These are phyloP conservation scores for Neofusicoccum laricinum DNA, from an alignment of 2,329 filamentous ascomycete genomes.

Conservation along the genomic window DNA sequence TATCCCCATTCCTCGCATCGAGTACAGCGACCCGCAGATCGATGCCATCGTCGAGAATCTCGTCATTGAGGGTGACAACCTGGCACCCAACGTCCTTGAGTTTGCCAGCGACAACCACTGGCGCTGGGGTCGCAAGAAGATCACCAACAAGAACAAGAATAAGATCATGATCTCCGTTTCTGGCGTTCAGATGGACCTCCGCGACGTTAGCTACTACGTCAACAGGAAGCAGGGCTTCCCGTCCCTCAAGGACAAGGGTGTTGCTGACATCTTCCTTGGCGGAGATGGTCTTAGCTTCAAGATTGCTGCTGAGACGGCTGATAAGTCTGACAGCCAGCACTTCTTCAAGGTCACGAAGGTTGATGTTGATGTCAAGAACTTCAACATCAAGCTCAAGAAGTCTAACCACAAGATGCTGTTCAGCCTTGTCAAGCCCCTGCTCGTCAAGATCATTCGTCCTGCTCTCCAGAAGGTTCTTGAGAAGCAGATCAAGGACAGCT, in stretches of 20 bases:
- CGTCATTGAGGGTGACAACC: slow-evolving; percentile 92
- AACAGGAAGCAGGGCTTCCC: slow-evolving; percentile 95
- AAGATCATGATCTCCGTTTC: slow-evolving; percentile 81
- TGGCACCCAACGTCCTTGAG: slow-evolving; percentile 89
- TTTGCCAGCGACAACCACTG: slow-evolving; percentile 90
- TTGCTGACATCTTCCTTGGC: slow-evolving; percentile 83
- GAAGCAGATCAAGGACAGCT: slow-evolving; percentile 82
- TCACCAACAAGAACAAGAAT: slow-evolving; percentile 78
- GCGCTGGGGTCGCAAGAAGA: slow-evolving; percentile 88
- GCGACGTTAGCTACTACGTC: slow-evolving; percentile 88
- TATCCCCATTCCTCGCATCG: slow-evolving; percentile 88
- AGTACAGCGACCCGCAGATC: slow-evolving; percentile 79
- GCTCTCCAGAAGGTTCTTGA: slow-evolving; percentile 84
- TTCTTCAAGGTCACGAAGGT: slow-evolving; percentile 96
- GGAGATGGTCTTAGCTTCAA: slow-evolving; percentile 90
- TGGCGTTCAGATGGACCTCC: slow-evolving; percentile 86
- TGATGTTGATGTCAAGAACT: slow-evolving; percentile 73
- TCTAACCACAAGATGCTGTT: slow-evolving; percentile 95
- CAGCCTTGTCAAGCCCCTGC: slow-evolving; percentile 77
- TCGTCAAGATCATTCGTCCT: slow-evolving; percentile 80
- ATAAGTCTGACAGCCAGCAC: slow-evolving; percentile 70
- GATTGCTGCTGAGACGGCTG: slow-evolving; percentile 79
- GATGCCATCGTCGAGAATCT: slow-evolving; percentile 93
- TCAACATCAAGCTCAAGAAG: slow-evolving; percentile 87
- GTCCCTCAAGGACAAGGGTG: slow-evolving; percentile 77